Evolutionary conservation across 352 stramenopile genomes (phyloP), one percentile per base, ranked within the genome.

Genomic region (Nothophytophthora sp.): DNA sequence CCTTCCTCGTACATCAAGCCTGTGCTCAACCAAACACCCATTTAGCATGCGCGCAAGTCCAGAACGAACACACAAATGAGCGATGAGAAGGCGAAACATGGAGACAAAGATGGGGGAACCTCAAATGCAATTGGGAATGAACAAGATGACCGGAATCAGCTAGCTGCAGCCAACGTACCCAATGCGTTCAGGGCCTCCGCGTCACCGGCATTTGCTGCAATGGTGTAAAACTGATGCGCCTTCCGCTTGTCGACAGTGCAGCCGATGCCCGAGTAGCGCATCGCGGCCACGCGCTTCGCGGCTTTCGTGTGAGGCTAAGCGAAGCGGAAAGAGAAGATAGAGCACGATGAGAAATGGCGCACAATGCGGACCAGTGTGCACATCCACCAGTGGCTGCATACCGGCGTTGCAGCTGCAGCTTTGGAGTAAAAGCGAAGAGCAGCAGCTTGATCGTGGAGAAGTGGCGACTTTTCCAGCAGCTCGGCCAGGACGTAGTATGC

Each of bases 1-100:
- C 83, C 83, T 55, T 93, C 80, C 60, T 93, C 81, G 51, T 72
- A 77, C 83, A 93, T 90, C 25, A 93, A 48, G 6, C 50, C 37
- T 63, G 41, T 32, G 30, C 22, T 23, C 8, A n/a, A n/a, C n/a
- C n/a, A n/a, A n/a, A n/a, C n/a, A n/a, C n/a, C n/a, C n/a, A n/a
- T n/a, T n/a, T n/a, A n/a, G n/a, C n/a, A n/a, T n/a, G n/a, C n/a
- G n/a, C n/a, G n/a, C n/a, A n/a, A n/a, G n/a, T n/a, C n/a, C n/a
- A n/a, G n/a, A n/a, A n/a, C n/a, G n/a, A n/a, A n/a, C n/a, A n/a
- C n/a, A n/a, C n/a, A n/a, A n/a, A n/a, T n/a, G n/a, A n/a, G n/a
- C n/a, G n/a, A n/a, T n/a, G n/a, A n/a, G n/a, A n/a, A n/a, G n/a
- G n/a, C n/a, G n/a, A n/a, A n/a, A n/a, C n/a, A n/a, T n/a, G n/a